Base-by-base conservation (phyloP, 805 yeast species). In the Saturnispora halmiae region DNA sequence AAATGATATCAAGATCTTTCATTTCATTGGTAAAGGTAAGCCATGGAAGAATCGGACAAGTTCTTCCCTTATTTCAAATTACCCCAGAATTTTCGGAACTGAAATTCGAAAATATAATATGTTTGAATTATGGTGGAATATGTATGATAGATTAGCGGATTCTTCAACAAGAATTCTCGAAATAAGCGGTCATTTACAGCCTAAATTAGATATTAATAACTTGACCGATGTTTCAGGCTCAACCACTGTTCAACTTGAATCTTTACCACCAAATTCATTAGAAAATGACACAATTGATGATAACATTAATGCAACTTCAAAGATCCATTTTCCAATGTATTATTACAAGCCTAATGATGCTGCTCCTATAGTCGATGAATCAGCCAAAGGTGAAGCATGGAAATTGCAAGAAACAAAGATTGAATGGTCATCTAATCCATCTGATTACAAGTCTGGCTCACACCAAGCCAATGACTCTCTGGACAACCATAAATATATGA, bases 1-100 rank as follows among this genome's bases (percentile, higher is more conserved):
- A 24, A 42, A 51, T 11, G 42, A 62, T 50, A 66, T 75, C 32
- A 76, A 73, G 36, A 58, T 77, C 32, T 61, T 79, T 7, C 92
- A 82, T 56, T 82, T 72, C 51, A 81, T 82, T 46, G 90, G 90
- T 0, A 61, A 70, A 3, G 74, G 83, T 79, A 64, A 58, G 33
- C 64, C 64, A 5, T 59, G 64, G 64, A 50, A 40, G 9, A 43
- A 42, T 21, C 27, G 46, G 16, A 18, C 41, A 20, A 14, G 14
- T 18, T 34, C 38, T 5, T 36, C 41, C 11, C 34, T 27, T 20
- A 47, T 48, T 35, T 20, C 39, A 3, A 32, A 31, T 3, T 42
- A 45, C 24, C 33, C 46, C 26, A 49, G 43, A 38, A 33, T 51
- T 21, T 35, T 56, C 25, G 22, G 44, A 20, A 46, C 43, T 16